phyloP scores from a whole-genome alignment of 768 basidiomycete genomes.

The Boletus coccyginus region DNA sequence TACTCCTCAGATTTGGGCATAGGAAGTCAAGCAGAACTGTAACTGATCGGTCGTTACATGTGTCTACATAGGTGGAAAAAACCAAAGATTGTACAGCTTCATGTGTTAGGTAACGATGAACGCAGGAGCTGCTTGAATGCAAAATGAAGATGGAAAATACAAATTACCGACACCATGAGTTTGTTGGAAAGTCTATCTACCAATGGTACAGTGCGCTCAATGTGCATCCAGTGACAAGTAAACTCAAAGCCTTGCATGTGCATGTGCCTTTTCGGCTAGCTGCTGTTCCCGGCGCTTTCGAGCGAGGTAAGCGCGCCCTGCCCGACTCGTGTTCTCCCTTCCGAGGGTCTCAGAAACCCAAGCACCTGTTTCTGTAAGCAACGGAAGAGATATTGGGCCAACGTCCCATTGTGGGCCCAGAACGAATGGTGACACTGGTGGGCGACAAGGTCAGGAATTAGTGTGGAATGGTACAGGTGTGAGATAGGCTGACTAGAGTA shows the following conservation, averaged over 20 bases:
- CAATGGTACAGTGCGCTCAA: background rate
- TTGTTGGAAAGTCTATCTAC: background rate
- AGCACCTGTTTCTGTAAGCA: slow-evolving; percentile 70
- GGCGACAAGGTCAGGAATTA: background rate
- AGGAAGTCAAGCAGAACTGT: no score
- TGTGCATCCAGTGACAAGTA: background rate
- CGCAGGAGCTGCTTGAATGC: background rate
- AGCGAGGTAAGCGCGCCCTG: slow-evolving; percentile 68
- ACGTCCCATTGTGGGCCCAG: slow-evolving; percentile 25
- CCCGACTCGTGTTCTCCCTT: slow-evolving; percentile 70
- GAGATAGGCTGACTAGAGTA: slow-evolving; percentile 15
- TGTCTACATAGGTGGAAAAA: background rate
- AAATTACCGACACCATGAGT: background rate
- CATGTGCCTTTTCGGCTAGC: slow-evolving; percentile 14
- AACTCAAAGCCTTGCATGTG: slow-evolving; percentile 7
- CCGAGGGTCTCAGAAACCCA: slow-evolving; percentile 77
- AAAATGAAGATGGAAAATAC: background rate
- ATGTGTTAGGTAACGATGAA: background rate
- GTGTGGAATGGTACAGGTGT: background rate
- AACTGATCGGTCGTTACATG: no score
- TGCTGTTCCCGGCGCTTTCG: slow-evolving; percentile 38
- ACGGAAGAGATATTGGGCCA: slow-evolving; percentile 55
- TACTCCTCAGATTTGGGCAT: no score
- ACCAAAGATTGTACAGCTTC: background rate
- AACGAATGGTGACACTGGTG: background rate